Percentiles rank a stretch among this genome's conserved stretches.
phyloP scores from a whole-genome alignment of 306 rosid species.

The Cucurbita maxima region DNA sequence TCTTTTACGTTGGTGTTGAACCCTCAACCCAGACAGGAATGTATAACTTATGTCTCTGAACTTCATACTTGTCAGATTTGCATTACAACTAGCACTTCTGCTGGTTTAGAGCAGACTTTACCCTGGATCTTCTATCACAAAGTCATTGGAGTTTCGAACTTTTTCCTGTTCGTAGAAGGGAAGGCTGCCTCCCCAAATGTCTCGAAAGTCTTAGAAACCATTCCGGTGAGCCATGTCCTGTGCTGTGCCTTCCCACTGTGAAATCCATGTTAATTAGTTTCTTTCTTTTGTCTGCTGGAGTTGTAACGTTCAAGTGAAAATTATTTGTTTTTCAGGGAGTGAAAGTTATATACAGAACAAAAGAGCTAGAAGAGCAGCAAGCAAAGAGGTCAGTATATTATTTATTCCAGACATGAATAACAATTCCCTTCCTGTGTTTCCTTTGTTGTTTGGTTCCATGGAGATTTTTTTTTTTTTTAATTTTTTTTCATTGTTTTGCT shows the following conservation, averaged over 20 bases:
- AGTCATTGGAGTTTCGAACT: constrained; percentile 79
- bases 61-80: constrained; percentile 37
- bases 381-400: constrained; percentile 49
- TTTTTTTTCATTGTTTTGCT: neutral
- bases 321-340: constrained; percentile 53
- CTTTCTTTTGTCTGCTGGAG: neutral
- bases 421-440: neutral
- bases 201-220: constrained; percentile 57
- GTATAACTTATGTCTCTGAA: neutral
- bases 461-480: too few species aligned
- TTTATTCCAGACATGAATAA: neutral
- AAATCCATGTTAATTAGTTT: neutral
- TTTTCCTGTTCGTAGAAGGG: constrained; percentile 85
- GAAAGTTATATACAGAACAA: constrained; percentile 67
- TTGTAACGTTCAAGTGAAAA: neutral
- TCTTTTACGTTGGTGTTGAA: neutral
- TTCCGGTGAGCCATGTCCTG: constrained; percentile 49
- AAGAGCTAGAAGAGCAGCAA: constrained; percentile 84
- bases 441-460: neutral
- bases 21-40: neutral
- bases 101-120: constrained; percentile 72
- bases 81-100: constrained; percentile 70
- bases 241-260: neutral
- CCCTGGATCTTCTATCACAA: constrained; percentile 96
- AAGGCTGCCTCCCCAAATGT: constrained; percentile 83